Percentiles rank a stretch among this genome's conserved stretches.
These are phyloP conservation scores for Geranium incanum DNA, from an alignment of 441 rosid species.

Conservation along the genomic window DNA sequence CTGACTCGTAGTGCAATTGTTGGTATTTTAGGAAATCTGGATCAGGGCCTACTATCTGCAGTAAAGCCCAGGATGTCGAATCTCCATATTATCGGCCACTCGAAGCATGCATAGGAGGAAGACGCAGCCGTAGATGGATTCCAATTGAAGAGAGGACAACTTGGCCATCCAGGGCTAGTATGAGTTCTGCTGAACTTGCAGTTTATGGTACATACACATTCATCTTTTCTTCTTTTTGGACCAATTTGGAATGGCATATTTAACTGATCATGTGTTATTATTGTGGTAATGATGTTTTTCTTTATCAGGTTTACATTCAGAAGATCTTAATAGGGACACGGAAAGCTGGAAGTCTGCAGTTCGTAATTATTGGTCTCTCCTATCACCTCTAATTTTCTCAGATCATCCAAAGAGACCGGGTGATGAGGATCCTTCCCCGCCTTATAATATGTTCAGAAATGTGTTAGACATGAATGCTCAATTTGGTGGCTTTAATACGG, in stretches of 20 bases:
- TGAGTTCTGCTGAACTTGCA: conserved; percentile 78
- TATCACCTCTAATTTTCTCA: conserved; percentile 91
- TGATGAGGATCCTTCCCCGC: conserved; percentile 95
- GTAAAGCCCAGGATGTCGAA: conserved; percentile 76
- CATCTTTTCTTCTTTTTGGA: background rate
- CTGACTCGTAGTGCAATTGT: conserved; percentile 1
- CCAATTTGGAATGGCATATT: background rate
- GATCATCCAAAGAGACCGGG: conserved; percentile 99
- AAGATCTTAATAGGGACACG: conserved; percentile 58
- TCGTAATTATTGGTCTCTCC: conserved; percentile 84
- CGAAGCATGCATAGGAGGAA: conserved; percentile 80
- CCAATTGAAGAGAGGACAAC: conserved; percentile 60
- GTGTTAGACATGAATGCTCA: conserved; percentile 95
- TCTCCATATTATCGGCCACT: conserved; percentile 85
- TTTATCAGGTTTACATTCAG: conserved; percentile 54
- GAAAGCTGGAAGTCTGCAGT: conserved; percentile 55
- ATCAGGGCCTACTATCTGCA: conserved; percentile 61
- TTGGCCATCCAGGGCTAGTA: conserved; percentile 80
- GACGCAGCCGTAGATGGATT: conserved; percentile 73
- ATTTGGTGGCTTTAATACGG: conserved; percentile 84
- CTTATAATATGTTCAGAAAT: conserved; percentile 92
- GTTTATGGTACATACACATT: conserved; percentile 41
- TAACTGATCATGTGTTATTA: background rate
- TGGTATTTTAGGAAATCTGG: conserved; percentile 57
- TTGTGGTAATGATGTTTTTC: background rate